Base-by-base conservation (phyloP, 2,329 filamentous ascomycete genomes). In the Hirsutella thompsonii region DNA sequence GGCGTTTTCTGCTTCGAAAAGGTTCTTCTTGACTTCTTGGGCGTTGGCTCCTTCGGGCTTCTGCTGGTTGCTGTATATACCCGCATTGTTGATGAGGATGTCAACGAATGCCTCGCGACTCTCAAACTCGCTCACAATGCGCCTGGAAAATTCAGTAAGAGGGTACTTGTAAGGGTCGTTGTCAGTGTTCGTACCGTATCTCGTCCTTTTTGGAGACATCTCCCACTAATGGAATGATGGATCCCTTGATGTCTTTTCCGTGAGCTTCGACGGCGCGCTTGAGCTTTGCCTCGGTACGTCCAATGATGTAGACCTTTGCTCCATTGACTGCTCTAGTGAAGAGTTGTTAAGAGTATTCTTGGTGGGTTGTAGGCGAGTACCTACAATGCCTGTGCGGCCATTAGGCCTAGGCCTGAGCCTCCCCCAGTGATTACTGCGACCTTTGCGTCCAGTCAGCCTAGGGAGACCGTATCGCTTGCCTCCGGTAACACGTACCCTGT, bases 301-400 rank as follows among this genome's bases (percentile, higher is more conserved):
- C 79, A 20, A 76, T 78, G 46, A 86, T 79, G 64, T 83, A 85
- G 6, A 85, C 81, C 47, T 73, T 81, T 42, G 73, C 73, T 45
- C 79, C 79, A 56, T 83, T 84, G 43, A 67, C 62, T 1, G 82
- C 74, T n/a, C 37, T 39, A 28, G n/a, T n/a, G n/a, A n/a, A n/a
- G n/a, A n/a, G n/a, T n/a, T n/a, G n/a, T n/a, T n/a, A n/a, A n/a
- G n/a, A n/a, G n/a, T n/a, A n/a, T n/a, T n/a, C n/a, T n/a, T n/a
- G n/a, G n/a, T n/a, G n/a, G n/a, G n/a, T n/a, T n/a, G n/a, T n/a
- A n/a, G n/a, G n/a, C n/a, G n/a, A 10, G 20, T 26, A 19, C 21
- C 37, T 5, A 39, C 43, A 82, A 76, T 8, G 79, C 74, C 48
- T 82, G 74, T 3, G 76, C 74, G 34, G 78, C 77, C 79, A 83